A percentile compares a stretch with the other conserved stretches of the same genome.
Conservation (phyloP, 2,329 filamentous ascomycete genomes). For the Trichoderma atroviride region DNA sequence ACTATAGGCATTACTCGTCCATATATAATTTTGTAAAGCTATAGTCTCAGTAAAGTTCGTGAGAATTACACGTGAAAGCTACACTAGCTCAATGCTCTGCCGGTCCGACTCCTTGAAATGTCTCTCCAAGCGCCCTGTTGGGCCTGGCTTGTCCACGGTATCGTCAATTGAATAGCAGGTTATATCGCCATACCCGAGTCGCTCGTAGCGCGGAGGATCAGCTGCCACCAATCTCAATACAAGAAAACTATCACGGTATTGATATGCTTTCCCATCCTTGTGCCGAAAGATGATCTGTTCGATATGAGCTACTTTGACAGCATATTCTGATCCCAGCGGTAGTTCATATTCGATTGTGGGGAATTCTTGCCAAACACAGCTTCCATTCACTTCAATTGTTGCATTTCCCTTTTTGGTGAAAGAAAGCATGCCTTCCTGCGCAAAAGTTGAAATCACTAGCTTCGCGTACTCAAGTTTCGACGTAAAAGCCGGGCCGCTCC, state of each 20-base stretch:
- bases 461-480: neutral
- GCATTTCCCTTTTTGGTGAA: neutral
- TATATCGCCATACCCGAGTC: neutral
- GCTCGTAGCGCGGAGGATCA: neutral
- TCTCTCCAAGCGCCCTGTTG: neutral
- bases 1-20: too few species aligned
- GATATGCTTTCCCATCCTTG: neutral
- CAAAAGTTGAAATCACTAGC: neutral
- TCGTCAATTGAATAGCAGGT: neutral
- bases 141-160: neutral
- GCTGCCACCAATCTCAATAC: neutral
- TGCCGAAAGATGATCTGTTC: neutral
- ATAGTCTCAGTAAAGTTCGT: too few species aligned
- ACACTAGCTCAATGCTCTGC: neutral
- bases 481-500: neutral
- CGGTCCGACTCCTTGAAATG: neutral
- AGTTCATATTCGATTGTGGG: neutral
- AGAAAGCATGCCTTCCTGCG: neutral
- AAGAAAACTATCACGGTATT: neutral
- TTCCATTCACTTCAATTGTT: neutral
- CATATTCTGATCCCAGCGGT: neutral
- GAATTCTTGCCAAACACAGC: neutral
- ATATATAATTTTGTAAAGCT: too few species aligned
- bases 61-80: neutral
- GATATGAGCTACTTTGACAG: neutral